Evolutionary conservation across 2,329 filamentous ascomycete species (phyloP).

Genomic region (Emergomyces africanus): DNA sequence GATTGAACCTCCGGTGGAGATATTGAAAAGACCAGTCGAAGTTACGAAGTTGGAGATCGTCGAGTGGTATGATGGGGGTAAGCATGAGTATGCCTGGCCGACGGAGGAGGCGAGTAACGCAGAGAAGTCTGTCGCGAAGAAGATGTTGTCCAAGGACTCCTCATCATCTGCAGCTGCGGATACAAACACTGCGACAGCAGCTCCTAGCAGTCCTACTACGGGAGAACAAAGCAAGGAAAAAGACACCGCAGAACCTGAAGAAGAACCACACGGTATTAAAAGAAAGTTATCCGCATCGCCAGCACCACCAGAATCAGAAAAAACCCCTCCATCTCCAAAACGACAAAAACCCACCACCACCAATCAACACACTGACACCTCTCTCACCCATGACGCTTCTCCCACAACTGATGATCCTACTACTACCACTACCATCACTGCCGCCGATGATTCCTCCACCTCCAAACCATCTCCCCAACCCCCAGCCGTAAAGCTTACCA

Average conservation of each 20-base stretch:
- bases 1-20: slow-evolving; percentile 71
- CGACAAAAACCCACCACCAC: slow-evolving; percentile 1
- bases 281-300: neutral
- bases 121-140: slow-evolving; percentile 65
- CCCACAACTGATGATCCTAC: neutral
- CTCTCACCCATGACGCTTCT: neutral
- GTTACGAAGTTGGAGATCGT: slow-evolving; percentile 66
- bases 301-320: neutral
- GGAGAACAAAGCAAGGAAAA: slow-evolving; percentile 19
- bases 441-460: slow-evolving; percentile 1
- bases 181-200: neutral
- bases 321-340: neutral
- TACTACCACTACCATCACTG: neutral
- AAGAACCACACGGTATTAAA: neutral
- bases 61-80: slow-evolving; percentile 72
- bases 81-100: slow-evolving; percentile 69
- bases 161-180: slow-evolving; percentile 8
- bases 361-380: neutral
- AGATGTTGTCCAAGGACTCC: slow-evolving; percentile 38
- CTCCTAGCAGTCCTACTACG: neutral
- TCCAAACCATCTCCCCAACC: slow-evolving; percentile 22
- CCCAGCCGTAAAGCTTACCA: slow-evolving; percentile 67
- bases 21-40: slow-evolving; percentile 66
- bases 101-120: slow-evolving; percentile 60
- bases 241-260: neutral